Evolutionary conservation across 805 yeast species (phyloP).

Genomic region (Ogataea allantospora): DNA sequence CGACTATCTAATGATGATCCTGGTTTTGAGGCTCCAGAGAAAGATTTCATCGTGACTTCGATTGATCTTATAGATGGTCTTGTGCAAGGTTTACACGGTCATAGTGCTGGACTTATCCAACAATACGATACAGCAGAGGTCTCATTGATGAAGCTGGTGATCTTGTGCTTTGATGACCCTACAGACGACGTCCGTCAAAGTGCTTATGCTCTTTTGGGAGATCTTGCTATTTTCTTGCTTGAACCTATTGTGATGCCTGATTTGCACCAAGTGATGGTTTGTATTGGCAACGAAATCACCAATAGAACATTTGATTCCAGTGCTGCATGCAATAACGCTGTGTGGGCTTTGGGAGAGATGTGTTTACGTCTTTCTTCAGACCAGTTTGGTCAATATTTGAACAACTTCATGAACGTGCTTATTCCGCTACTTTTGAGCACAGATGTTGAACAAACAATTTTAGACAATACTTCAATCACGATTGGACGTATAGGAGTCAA

Average conservation of each 20-base stretch:
- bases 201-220: conserved; percentile 88
- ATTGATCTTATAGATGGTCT: conserved; percentile 89
- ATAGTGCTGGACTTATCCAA: conserved; percentile 53
- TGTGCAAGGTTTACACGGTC: conserved; percentile 79
- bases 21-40: conserved; percentile 72
- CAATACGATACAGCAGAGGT: conserved; percentile 30
- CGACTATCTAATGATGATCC: conserved; percentile 66
- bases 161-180: conserved; percentile 71
- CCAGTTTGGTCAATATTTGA: conserved; percentile 50
- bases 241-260: conserved; percentile 46
- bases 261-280: conserved; percentile 54
- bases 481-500: conserved; percentile 79
- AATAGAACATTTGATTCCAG: conserved; percentile 47
- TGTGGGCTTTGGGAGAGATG: conserved; percentile 92
- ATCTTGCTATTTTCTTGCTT: conserved; percentile 64
- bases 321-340: conserved; percentile 82
- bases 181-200: conserved; percentile 90
- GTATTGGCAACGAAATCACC: conserved; percentile 67
- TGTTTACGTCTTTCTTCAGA: conserved; percentile 53
- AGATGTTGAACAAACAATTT: conserved; percentile 58
- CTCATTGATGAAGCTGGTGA: conserved; percentile 56
- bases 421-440: conserved; percentile 57
- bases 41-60: conserved; percentile 85
- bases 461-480: conserved; percentile 88
- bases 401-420: conserved; percentile 52